These are phyloP conservation scores for Setomelanomma holmii DNA, from an alignment of 2,329 filamentous ascomycete species.

Conservation along the genomic window DNA sequence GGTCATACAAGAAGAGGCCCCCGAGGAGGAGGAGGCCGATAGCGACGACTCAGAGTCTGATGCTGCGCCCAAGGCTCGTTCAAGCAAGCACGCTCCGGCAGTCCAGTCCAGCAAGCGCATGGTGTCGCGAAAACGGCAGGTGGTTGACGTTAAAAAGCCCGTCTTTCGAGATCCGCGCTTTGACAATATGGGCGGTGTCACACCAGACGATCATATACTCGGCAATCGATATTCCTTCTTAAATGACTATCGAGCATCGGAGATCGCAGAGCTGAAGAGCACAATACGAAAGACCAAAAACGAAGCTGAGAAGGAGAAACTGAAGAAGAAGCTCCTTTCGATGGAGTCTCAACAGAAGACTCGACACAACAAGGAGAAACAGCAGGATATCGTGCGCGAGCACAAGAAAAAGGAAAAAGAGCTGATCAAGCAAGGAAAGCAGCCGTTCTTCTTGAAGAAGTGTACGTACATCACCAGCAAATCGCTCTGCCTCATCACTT, in stretches of 20 bases:
- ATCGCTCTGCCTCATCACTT: background rate
- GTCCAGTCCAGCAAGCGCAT: conserved; percentile 82
- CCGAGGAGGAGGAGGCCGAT: conserved; percentile 45
- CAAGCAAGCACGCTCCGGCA: conserved; percentile 88
- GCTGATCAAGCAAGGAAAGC: conserved; percentile 84
- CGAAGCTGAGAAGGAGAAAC: conserved; percentile 67
- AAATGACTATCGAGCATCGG: conserved; percentile 82
- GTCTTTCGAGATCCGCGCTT: conserved; percentile 83
- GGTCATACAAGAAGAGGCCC: conserved; percentile 14
- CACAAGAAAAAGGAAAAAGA: conserved; percentile 86
- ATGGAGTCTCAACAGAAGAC: conserved; percentile 82
- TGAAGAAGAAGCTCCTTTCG: conserved; percentile 76
- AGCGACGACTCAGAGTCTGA: conserved; percentile 40
- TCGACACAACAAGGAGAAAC: conserved; percentile 71
- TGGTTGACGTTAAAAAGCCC: conserved; percentile 69
- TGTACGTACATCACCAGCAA: conserved; percentile 42
- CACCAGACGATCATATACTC: conserved; percentile 64
- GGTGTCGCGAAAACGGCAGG: conserved; percentile 80
- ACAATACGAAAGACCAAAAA: conserved; percentile 74
- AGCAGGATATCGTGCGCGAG: conserved; percentile 72
- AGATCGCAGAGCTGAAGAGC: conserved; percentile 76
- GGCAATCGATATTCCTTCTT: conserved; percentile 85
- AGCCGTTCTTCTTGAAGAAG: conserved; percentile 91
- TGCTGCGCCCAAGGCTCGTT: conserved; percentile 53
- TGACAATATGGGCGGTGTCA: conserved; percentile 66